Evolutionary conservation across 2,329 filamentous ascomycete species (phyloP).

Genomic region (Truncatella angustata): DNA sequence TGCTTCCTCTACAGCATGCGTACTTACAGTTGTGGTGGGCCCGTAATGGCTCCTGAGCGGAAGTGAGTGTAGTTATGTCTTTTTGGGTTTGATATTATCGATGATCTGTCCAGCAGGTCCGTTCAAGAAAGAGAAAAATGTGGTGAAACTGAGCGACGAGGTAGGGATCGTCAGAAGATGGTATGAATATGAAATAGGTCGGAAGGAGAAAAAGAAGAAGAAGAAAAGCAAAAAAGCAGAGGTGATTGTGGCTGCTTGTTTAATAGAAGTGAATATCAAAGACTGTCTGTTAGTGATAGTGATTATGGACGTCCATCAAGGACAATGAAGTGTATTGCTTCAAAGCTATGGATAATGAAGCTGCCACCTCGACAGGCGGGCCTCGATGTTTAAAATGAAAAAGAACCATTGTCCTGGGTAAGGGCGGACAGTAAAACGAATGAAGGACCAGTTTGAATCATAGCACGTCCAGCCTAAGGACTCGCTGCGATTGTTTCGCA

Average conservation of each 20-base stretch:
- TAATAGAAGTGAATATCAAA: constrained; percentile 18
- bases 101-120: constrained; percentile 29
- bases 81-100: constrained; percentile 10
- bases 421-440: constrained; percentile 15
- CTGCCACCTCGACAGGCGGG: constrained; percentile 13
- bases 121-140: constrained; percentile 12
- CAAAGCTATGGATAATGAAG: constrained; percentile 20
- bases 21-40: not conserved
- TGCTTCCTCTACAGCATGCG: too few species aligned
- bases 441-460: constrained; percentile 10
- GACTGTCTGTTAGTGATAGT: constrained; percentile 17
- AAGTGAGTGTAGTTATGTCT: not conserved
- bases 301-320: constrained; percentile 24
- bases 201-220: not conserved
- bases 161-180: constrained; percentile 16
- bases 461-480: constrained; percentile 1
- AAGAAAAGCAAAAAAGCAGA: not conserved
- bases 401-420: constrained; percentile 7
- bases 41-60: not conserved
- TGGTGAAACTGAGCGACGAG: constrained; percentile 13
- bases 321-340: constrained; percentile 19
- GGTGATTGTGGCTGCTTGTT: constrained; percentile 10
- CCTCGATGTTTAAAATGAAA: constrained; percentile 20
- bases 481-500: constrained; percentile 20
- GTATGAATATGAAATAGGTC: too few species aligned